These are phyloP conservation scores for Flaveria robusta DNA, from an alignment of 129 eudicot species.

Conservation along the genomic window DNA sequence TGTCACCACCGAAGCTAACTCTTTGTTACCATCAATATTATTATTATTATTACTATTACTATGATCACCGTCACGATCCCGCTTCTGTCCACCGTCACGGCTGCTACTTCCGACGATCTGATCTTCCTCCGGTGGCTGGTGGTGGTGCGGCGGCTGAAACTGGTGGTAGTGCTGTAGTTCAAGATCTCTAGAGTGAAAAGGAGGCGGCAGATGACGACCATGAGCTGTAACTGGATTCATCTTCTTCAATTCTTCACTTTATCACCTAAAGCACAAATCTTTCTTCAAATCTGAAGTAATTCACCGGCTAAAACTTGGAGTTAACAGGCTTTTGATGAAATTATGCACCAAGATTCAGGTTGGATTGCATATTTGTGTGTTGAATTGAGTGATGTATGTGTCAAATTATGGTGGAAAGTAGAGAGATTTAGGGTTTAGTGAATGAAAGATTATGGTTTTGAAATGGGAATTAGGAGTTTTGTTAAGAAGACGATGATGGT, in stretches of 20 bases:
- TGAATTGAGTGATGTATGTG: too few relatives aligned
- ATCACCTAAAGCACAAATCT: neutral
- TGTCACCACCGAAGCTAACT: conserved; percentile 32
- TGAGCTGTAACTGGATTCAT: conserved; percentile 83
- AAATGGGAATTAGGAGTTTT: conserved; percentile 17
- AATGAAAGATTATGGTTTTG: neutral
- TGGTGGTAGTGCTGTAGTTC: conserved; percentile 64
- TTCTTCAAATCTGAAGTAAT: too few relatives aligned
- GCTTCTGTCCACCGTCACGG: conserved; percentile 40
- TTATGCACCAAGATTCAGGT: too few relatives aligned
- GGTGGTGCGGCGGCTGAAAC: conserved; percentile 51
- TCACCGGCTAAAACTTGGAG: too few relatives aligned
- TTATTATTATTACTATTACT: conserved; percentile 19
- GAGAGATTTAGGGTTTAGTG: too few relatives aligned
- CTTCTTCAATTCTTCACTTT: neutral
- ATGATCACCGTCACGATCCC: conserved; percentile 45
- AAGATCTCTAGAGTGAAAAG: conserved; percentile 76
- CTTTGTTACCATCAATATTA: conserved; percentile 38
- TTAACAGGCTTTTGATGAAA: neutral
- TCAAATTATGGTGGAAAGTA: too few relatives aligned
- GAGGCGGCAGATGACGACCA: conserved; percentile 76
- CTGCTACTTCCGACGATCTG: conserved; percentile 48
- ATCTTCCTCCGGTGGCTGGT: conserved; percentile 47
- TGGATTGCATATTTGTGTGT: too few relatives aligned
- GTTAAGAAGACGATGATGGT: conserved; percentile 47